Evolutionary conservation across 257 asterid genomes (phyloP).

Genomic region (Cynanchum wilfordii): DNA sequence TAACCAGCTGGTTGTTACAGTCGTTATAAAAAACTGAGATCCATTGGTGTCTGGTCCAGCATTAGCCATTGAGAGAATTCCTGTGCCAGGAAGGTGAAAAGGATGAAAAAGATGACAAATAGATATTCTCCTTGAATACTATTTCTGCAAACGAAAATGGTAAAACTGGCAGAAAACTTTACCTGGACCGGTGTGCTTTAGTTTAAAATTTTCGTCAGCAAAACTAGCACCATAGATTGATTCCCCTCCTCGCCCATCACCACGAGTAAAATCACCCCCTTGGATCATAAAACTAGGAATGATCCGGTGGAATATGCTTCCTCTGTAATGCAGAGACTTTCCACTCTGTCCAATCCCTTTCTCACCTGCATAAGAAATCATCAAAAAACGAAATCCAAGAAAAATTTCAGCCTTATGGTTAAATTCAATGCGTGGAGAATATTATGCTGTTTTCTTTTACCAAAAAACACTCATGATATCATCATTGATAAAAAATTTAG

Average conservation of each 20-base stretch:
- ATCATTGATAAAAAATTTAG: background rate
- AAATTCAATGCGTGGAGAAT: background rate
- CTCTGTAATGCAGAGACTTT: conserved; percentile 74
- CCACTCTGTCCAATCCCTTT: conserved; percentile 79
- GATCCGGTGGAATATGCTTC: conserved; percentile 82
- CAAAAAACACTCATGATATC: background rate
- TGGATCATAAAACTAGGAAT: conserved; percentile 94
- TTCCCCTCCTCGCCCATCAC: conserved; percentile 95
- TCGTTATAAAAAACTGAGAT: conserved; percentile 83
- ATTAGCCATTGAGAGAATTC: conserved; percentile 88
- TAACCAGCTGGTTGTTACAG: conserved; percentile 72
- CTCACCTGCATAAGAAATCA: conserved; percentile 50
- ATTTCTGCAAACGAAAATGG: background rate
- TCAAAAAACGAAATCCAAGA: background rate
- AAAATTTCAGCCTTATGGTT: background rate
- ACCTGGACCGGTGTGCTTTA: conserved; percentile 86
- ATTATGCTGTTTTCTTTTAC: background rate
- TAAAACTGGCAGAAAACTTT: conserved; percentile 17
- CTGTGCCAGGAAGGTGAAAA: conserved; percentile 27
- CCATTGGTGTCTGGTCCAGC: conserved; percentile 85
- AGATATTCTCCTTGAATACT: background rate
- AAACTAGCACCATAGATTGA: conserved; percentile 69
- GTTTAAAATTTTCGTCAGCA: conserved; percentile 77
- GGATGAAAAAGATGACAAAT: background rate
- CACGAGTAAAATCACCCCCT: conserved; percentile 91